Percentiles rank a stretch among this genome's conserved stretches.
phyloP scores from a whole-genome alignment of 768 basidiomycete species.

The Podaxis sp. region DNA sequence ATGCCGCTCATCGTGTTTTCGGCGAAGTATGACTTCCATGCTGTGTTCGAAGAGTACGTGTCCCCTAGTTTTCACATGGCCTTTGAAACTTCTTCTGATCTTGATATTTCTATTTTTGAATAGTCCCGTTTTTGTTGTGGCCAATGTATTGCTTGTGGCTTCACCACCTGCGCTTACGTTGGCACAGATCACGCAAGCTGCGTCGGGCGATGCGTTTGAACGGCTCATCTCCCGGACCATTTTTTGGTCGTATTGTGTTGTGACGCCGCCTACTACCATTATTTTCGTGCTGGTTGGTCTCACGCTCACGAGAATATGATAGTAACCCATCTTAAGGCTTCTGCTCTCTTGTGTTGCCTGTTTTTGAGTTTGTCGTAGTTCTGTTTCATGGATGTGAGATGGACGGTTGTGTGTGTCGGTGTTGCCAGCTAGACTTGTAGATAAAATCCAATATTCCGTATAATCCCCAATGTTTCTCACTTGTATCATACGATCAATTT shows the following conservation, averaged over 20 bases:
- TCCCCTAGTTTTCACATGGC: not conserved
- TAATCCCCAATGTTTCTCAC: too few relatives aligned
- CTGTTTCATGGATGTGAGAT: not conserved
- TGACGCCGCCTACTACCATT: slow-evolving; percentile 85
- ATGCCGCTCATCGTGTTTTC: slow-evolving; percentile 71
- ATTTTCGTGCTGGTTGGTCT: slow-evolving; percentile 73
- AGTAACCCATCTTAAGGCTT: not conserved
- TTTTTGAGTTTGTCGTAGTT: not conserved
- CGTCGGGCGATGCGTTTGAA: slow-evolving; percentile 85
- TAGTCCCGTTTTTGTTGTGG: slow-evolving; percentile 84
- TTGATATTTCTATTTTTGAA: slow-evolving; percentile 6
- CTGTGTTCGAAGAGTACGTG: slow-evolving; percentile 74
- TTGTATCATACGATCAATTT: too few relatives aligned
- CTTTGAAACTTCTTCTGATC: not conserved
- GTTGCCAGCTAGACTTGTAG: too few relatives aligned
- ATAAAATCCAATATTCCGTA: too few relatives aligned
- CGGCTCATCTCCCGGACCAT: slow-evolving; percentile 87
- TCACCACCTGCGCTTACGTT: slow-evolving; percentile 69
- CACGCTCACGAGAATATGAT: slow-evolving; percentile 48
- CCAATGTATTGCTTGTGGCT: slow-evolving; percentile 76
- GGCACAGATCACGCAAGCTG: slow-evolving; percentile 77
- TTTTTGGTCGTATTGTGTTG: slow-evolving; percentile 87
- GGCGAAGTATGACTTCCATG: slow-evolving; percentile 52
- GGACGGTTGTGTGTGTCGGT: too few relatives aligned
- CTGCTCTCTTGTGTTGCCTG: not conserved